Evolutionary conservation across 331 rosid species (phyloP).

Genomic region (Ulmus americana): DNA sequence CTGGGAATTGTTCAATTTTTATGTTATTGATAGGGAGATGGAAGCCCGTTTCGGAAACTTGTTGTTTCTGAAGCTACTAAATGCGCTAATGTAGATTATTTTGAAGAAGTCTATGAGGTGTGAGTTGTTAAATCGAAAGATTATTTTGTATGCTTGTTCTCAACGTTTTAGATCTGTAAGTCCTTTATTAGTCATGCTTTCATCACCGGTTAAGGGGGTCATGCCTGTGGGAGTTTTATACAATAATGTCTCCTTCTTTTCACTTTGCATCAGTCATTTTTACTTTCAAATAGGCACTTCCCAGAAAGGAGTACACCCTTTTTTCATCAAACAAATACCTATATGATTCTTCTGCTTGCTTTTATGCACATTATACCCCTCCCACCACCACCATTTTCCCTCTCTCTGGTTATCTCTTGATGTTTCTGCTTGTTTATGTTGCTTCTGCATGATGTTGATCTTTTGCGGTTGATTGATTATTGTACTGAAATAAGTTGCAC

Average conservation of each 20-base stretch:
- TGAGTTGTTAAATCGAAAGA: slow-evolving; percentile 11
- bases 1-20: neutral
- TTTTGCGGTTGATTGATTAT: too few relatives aligned
- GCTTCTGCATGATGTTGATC: too few relatives aligned
- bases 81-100: slow-evolving; percentile 56
- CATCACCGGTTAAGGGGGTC: neutral
- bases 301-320: too few relatives aligned
- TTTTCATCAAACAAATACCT: too few relatives aligned
- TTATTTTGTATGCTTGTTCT: neutral
- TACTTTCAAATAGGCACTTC: too few relatives aligned
- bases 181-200: neutral
- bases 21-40: slow-evolving; percentile 68
- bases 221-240: neutral
- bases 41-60: slow-evolving; percentile 90
- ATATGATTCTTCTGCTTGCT: too few relatives aligned
- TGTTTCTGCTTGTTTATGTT: too few relatives aligned
- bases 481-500: too few relatives aligned
- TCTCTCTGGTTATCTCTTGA: too few relatives aligned
- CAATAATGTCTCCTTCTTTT: neutral
- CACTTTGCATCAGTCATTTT: neutral
- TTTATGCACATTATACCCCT: too few relatives aligned
- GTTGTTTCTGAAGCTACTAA: slow-evolving; percentile 92
- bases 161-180: slow-evolving; percentile 54
- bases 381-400: too few relatives aligned
- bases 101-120: slow-evolving; percentile 89